Conservation (phyloP, 1,139 yeast species). For the Spencermartinsiella ligniputridi region DNA sequence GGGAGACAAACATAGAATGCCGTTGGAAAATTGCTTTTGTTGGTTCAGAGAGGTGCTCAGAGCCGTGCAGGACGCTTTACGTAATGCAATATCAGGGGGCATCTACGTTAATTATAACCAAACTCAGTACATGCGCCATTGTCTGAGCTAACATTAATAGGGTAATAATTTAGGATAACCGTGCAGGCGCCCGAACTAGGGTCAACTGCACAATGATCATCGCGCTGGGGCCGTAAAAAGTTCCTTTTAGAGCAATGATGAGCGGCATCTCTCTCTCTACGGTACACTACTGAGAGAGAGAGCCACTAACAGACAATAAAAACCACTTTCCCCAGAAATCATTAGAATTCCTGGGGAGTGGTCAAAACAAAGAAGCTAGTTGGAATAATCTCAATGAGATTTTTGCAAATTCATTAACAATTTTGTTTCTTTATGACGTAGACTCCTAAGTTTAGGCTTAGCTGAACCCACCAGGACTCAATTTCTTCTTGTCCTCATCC, state of each 20-base stretch:
- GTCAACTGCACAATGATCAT: not conserved
- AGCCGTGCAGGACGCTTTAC: not conserved
- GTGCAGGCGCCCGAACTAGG: not conserved
- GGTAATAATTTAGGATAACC: not conserved
- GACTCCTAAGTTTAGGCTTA: too few species aligned
- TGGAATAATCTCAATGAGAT: too few species aligned
- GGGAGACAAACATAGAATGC: not conserved
- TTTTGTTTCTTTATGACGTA: too few species aligned
- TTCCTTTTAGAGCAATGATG: not conserved
- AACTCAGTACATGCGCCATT: not conserved
- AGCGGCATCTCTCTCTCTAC: not conserved
- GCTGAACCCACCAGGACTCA: too few species aligned
- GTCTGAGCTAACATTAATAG: not conserved
- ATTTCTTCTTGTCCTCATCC: too few species aligned
- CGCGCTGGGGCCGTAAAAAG: constrained; percentile 1
- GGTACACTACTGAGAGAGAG: too few species aligned
- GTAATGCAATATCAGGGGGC: constrained; percentile 1
- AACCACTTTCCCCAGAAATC: too few species aligned
- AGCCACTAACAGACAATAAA: too few species aligned
- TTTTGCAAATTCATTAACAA: too few species aligned
- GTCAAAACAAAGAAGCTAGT: too few species aligned
- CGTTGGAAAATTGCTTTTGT: not conserved
- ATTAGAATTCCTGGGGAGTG: too few species aligned
- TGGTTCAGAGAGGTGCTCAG: not conserved
- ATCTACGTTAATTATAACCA: constrained; percentile 1